Evolutionary conservation across 2,329 filamentous ascomycete species (phyloP), one percentile per base, ranked within the genome.

Genomic region (Fusarium pseudoanthophilum): DNA sequence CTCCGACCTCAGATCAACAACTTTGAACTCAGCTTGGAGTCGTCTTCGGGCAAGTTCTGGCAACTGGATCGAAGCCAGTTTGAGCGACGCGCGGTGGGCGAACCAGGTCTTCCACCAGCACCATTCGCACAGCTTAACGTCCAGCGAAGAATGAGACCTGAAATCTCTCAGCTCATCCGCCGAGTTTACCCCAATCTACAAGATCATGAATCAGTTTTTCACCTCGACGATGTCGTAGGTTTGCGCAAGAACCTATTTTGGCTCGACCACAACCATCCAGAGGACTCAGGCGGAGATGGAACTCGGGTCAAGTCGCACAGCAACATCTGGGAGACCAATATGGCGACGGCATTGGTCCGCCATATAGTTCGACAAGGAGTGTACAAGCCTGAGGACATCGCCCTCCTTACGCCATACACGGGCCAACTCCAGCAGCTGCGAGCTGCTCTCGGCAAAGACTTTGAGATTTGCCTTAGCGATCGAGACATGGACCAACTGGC

Each of bases 341-440:
- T 95, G 89, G 87, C 87, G 0, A 82, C 85, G 11, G 86, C 88
- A 0, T 80, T 95, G 0, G 89, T 94, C 0, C 85, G 85, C 0
- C 92, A 95, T 75, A 80, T 95, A 2, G 83, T 92, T 10, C 84
- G 86, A 0, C 92, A 95, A 76, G 92, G 92, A 0, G 77, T 74
- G 1, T 94, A 95, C 77, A 79, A 78, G 0, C 80, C 82, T 0
- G 84, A 83, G 0, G 90, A 94, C 4, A 92, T 95, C 65, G 91
- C 92, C 0, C 88, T 95, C 0, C 78, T 95, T 11, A 94, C 92
- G 0, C 90, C 90, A 0, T 92, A 92, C 66, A 79, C 86, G 0
- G 89, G 89, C 0, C 90, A 92, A 68, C 79, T 89, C 5, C 83
- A 86, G 9, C 85, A 85, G 55, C 82, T 92, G 3, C 85, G 86